Percentiles rank a stretch among this genome's conserved stretches.
phyloP scores from a whole-genome alignment of 148 eudicot species.

The Vaccinium myrtillus region DNA sequence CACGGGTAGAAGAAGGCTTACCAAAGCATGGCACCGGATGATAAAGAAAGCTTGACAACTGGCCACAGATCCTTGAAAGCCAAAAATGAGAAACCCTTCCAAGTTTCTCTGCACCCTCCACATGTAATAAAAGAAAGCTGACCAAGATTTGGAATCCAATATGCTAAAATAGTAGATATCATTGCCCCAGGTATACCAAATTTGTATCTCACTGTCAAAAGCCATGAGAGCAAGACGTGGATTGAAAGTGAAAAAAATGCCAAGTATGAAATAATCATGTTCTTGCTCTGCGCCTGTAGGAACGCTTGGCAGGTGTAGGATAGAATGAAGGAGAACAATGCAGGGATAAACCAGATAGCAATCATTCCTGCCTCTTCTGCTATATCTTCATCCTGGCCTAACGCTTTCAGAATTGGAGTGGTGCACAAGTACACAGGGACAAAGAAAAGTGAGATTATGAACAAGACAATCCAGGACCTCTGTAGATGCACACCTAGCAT shows the following conservation, averaged over 20 bases:
- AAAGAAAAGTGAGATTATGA: not conserved
- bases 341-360: not conserved
- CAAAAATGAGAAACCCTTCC: conserved; percentile 37
- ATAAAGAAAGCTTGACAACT: conserved; percentile 33
- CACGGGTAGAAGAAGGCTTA: conserved; percentile 4
- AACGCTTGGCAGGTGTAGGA: conserved; percentile 16
- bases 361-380: conserved; percentile 2
- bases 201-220: conserved; percentile 26
- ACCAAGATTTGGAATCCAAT: conserved; percentile 31
- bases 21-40: conserved; percentile 45
- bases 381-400: conserved; percentile 13
- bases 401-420: conserved; percentile 9
- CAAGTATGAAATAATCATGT: conserved; percentile 12
- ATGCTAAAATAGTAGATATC: conserved; percentile 28
- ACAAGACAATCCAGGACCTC: conserved; percentile 16
- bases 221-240: conserved; percentile 37
- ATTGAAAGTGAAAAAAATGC: not conserved
- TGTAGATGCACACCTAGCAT: conserved; percentile 41
- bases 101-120: conserved; percentile 35
- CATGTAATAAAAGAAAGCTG: conserved; percentile 22
- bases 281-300: conserved; percentile 17
- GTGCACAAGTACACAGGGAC: not conserved
- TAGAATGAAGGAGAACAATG: conserved; percentile 1
- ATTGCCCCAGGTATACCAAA: conserved; percentile 38
- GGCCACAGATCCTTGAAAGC: conserved; percentile 37